These are phyloP conservation scores for Debaryomyces prosopidis DNA, from an alignment of 805 yeast genomes.

Conservation along the genomic window DNA sequence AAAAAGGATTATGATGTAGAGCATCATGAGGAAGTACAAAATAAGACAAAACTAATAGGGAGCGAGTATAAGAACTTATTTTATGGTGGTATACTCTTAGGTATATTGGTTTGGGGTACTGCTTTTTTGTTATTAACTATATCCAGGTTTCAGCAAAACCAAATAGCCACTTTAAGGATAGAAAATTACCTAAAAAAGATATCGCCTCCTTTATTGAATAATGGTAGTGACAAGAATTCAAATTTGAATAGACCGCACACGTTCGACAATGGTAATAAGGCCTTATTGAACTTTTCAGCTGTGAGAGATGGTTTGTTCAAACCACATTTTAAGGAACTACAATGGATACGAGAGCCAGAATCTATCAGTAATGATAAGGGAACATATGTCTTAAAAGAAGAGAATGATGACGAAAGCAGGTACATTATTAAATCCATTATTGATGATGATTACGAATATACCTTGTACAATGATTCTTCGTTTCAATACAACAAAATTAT, in stretches of 20 bases:
- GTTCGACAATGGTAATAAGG: conserved; percentile 17
- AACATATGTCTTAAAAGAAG: conserved; percentile 50
- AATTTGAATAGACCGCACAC: neutral
- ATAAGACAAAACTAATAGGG: neutral
- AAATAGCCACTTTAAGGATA: neutral
- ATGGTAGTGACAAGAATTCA: neutral
- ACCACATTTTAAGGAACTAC: conserved; percentile 56
- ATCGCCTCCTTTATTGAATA: conserved; percentile 1
- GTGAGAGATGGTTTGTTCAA: conserved; percentile 56
- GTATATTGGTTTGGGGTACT: conserved; percentile 38
- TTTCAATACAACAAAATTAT: conserved; percentile 40
- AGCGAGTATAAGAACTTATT: conserved; percentile 3
- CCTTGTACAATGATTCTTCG: conserved; percentile 50
- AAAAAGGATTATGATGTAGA: neutral
- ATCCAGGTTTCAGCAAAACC: conserved; percentile 11
- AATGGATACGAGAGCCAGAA: conserved; percentile 65
- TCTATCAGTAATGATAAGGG: conserved; percentile 61
- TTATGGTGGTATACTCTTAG: conserved; percentile 19
- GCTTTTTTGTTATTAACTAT: conserved; percentile 28
- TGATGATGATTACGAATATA: conserved; percentile 43
- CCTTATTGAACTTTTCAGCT: conserved; percentile 27
- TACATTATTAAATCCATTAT: conserved; percentile 57
- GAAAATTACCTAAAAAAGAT: neutral
- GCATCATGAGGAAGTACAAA: conserved; percentile 1
- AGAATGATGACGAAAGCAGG: conserved; percentile 39